phyloP scores from a whole-genome alignment of 176 grass and related monocot species.

The Elymus sibiricus region DNA sequence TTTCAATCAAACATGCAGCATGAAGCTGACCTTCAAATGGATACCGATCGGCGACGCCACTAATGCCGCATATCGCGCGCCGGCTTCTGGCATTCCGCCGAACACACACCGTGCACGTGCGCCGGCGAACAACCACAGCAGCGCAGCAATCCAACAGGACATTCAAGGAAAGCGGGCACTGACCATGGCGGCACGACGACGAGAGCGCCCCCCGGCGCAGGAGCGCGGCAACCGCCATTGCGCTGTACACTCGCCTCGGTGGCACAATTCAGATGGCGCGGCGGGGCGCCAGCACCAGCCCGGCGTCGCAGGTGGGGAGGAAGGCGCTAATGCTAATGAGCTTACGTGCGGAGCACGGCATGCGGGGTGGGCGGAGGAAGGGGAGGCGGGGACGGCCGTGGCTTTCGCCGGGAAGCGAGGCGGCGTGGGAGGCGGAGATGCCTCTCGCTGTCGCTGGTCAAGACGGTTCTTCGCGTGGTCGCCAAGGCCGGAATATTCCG shows the following conservation, averaged over 20 bases:
- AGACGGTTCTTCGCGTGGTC: slow-evolving; percentile 13
- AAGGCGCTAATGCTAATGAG: neutral
- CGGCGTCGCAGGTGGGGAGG: neutral
- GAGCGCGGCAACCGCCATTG: slow-evolving; percentile 37
- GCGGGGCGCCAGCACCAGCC: neutral
- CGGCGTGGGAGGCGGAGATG: slow-evolving; percentile 17
- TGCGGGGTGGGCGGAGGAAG: no score
- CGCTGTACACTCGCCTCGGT: neutral
- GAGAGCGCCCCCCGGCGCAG: slow-evolving; percentile 26
- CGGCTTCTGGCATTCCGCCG: slow-evolving; percentile 28
- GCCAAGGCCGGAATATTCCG: slow-evolving; percentile 34
- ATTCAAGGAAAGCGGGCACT: neutral
- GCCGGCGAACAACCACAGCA: neutral
- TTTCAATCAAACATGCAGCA: neutral
- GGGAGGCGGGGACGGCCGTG: slow-evolving; percentile 11
- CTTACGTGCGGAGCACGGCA: slow-evolving; percentile 2
- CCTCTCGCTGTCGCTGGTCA: neutral
- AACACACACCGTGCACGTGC: neutral
- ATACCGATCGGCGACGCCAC: neutral
- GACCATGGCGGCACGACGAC: slow-evolving; percentile 10
- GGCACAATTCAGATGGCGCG: neutral
- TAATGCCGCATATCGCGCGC: neutral
- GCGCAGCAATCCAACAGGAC: neutral
- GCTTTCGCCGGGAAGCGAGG: slow-evolving; percentile 32
- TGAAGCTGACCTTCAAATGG: neutral